Evolutionary conservation across 2,329 filamentous ascomycete species (phyloP), one percentile per base, ranked within the genome.

Genomic region (Hymenoscyphus fructigenus): DNA sequence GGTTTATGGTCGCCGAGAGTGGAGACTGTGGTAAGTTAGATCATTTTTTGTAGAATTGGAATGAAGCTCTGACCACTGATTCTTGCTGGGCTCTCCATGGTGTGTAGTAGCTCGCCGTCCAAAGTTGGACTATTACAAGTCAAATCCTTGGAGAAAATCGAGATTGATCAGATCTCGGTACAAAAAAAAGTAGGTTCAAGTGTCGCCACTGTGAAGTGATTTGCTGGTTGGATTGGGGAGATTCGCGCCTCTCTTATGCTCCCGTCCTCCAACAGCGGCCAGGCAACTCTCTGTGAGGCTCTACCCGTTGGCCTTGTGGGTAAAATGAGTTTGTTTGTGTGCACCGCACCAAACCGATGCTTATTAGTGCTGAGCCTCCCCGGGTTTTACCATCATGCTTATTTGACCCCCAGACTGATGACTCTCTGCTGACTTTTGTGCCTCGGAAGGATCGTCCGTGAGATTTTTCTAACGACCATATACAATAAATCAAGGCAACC

Each of bases 311-410:
- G 20, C 36, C 10, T 28, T 5, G n/a, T n/a, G n/a, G n/a, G n/a
- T n/a, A n/a, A n/a, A n/a, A n/a, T n/a, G n/a, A n/a, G n/a, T n/a
- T n/a, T n/a, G n/a, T n/a, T n/a, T n/a, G 5, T 15, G 9, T 47
- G 32, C 5, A 47, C 12, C 26, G 57, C 6, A n/a, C 20, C 28
- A n/a, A 17, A 32, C n/a, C 12, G 36, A 23, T 38, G 28, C 23
- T 20, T 26, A 60, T 60, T 60, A 26, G 58, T 32, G 34, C 58
- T 60, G 20, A 23, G 58, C 58, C 38, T 28, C 58, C 36, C 20
- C 57, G 7, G 17, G 5, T 7, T 38, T 12, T 5, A 41, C 17
- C n/a, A 14, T 36, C 17, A 26, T 17, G 57, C 29, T 36, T 34
- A 23, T 26, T 38, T 23, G 17, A 38, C n/a, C 5, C 6, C 15